phyloP scores from a whole-genome alignment of 2,329 filamentous ascomycete genomes.

The Chaetomiaceae sp. region DNA sequence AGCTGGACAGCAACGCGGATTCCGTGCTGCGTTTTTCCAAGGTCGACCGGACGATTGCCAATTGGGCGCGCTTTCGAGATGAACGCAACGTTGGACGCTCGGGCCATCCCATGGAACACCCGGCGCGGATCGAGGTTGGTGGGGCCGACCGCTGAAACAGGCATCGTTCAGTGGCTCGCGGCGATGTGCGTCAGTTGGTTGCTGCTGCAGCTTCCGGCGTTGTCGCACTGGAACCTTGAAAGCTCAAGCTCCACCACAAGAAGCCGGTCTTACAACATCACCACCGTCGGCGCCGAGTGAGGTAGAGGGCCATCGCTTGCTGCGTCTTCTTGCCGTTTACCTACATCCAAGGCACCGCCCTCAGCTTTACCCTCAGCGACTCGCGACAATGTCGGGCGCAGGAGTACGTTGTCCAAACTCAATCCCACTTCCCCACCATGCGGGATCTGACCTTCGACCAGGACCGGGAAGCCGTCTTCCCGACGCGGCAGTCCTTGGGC shows the following conservation, averaged over 20 bases:
- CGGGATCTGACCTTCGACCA: slow-evolving; percentile 35
- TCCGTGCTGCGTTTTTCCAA: slow-evolving; percentile 23
- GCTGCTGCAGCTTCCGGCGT: slow-evolving; percentile 4
- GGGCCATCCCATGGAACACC: slow-evolving; percentile 5
- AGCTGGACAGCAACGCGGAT: slow-evolving; percentile 19
- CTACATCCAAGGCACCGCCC: too few species aligned
- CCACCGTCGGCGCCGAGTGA: too few species aligned
- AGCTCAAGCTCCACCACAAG: slow-evolving; percentile 22
- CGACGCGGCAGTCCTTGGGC: slow-evolving; percentile 92
- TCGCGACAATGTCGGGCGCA: slow-evolving; percentile 37
- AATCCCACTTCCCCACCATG: slow-evolving; percentile 11
- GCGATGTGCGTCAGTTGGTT: slow-evolving; percentile 3
- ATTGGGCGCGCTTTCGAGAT: slow-evolving; percentile 18
- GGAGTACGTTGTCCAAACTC: slow-evolving; percentile 31
- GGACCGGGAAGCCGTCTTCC: slow-evolving; percentile 95
- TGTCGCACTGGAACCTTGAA: background rate
- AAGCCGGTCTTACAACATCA: background rate
- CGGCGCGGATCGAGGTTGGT: background rate
- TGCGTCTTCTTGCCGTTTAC: too few species aligned
- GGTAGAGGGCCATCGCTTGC: too few species aligned
- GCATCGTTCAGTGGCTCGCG: background rate
- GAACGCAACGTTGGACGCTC: slow-evolving; percentile 6
- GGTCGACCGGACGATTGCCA: slow-evolving; percentile 8
- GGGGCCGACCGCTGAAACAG: slow-evolving; percentile 6
- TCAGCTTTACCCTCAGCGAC: background rate